Evolutionary conservation across 2,329 filamentous ascomycete species (phyloP), one percentile per base, ranked within the genome.

Genomic region (Juglanconis oblonga): DNA sequence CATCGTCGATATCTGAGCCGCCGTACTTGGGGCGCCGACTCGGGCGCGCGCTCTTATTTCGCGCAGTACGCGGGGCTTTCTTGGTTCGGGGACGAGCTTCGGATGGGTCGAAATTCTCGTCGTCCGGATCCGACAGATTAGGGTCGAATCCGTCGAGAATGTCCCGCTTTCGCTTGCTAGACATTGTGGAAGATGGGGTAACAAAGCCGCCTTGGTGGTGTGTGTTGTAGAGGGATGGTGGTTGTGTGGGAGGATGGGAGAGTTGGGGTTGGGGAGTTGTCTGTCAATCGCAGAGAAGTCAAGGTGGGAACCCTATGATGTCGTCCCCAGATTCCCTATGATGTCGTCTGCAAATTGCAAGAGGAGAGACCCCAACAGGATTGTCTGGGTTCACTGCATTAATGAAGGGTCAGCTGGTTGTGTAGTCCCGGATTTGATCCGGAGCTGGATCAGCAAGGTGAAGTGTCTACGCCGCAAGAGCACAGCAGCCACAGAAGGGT

Each of bases 101-200:
- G 29, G 71, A 64, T 14, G 85, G 85, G 60, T 86, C 81, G 67
- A 88, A 89, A 70, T 87, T 87, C 65, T 86, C 84, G 68, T 89
- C 86, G 53, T 86, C 81, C 2, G 86, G 78, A 66, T 89, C 86
- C 54, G 86, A 88, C 69, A 86, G 82, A 70, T 87, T 88, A 3
- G 83, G 84, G 71, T 89, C 86, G 66, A 88, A 88, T 57, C 79
- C 78, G 64, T 85, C 80, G 58, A 85, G 73, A 35, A 75, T 69
- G 60, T 78, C 78, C 64, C 81, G 76, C 78, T 87, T 88, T 57
- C 86, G 77, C 71, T 87, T 87, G 59, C 71, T 65, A n/a, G 74
- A 70, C 78, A 65, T 73, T 64, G 6, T 53, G 38, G 40, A 11
- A 36, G 45, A 47, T 24, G 29, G 24, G 45, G 13, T 3, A 11